Evolutionary conservation across 352 stramenopile genomes (phyloP), one percentile per base, ranked within the genome.

Genomic region (Pythium aphanidermatum): DNA sequence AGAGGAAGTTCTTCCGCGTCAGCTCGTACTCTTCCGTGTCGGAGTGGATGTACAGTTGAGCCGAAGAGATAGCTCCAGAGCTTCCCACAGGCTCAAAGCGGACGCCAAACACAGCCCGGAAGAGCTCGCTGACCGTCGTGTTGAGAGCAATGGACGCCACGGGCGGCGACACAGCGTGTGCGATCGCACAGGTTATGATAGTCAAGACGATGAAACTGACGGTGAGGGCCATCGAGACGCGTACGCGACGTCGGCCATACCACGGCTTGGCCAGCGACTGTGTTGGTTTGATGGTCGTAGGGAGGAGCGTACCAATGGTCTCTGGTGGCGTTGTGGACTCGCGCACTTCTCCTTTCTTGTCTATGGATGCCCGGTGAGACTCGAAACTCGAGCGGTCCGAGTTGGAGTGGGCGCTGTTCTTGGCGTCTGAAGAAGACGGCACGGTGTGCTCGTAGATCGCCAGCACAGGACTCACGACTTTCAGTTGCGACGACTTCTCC

Each of bases 11-110:
- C 25, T 60, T 14, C 2, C 43, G 19, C 37, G 70, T 74, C 1
- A 77, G 52, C 9, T 58, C 58, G 56, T 68, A 81, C 4, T 63
- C 36, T 36, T 84, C 72, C 0, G 66, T 83, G 1, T 54, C 42
- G 0, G 45, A 47, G 38, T 69, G 41, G 24, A 84, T 53, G 39
- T 69, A 79, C n/a, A 54, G 27, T 9, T 5, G n/a, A 1, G 43
- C 45, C 10, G 52, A 54, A 5, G 19, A 11, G 25, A 51, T 39
- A 16, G 13, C 19, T 5, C 30, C 33, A 0, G 21, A 30, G 17
- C 31, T 39, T 2, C 21, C 10, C 1, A 7, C 19, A 0, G 7
- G 30, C 23, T 32, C 20, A 11, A 60, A 53, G 10, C 37, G 11
- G 23, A 47, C 5, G 29, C 24, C 6, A 9, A 53, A 16, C 1